Base-by-base conservation (phyloP, 1,139 yeast species). In the Candida sp. region DNA sequence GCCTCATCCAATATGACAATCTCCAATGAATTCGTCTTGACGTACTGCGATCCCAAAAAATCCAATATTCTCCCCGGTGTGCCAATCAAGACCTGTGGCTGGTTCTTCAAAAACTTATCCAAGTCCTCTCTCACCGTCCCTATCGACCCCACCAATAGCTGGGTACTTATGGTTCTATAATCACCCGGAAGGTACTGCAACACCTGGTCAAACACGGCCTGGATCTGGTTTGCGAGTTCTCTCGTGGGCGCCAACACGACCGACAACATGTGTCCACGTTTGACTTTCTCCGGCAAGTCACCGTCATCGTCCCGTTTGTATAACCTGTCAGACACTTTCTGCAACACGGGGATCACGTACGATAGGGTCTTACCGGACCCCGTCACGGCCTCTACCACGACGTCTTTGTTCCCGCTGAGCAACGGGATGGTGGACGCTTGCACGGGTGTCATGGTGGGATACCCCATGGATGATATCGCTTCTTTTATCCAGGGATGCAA, bases 321-420 rank as follows among this genome's bases (percentile, higher is more conserved):
- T 32, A 69, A 52, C 44, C 69, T 55, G 38, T 63, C 66, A 42
- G 80, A 69, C 33, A 87, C 69, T 66, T 83, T 84, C 60, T 92
- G 94, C 26, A 93, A 66, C 2, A 92, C 80, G 0, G 99, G 99
- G 3, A 94, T 79, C 7, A 85, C 84, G 69, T 89, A 94, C 3
- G 98, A 90, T 33, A 93, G 69, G 0, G 99, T 94, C 66, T 94
- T 94, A 7, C 99, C 99, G 0, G 98, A 92, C 0, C 99, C 99
- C 0, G 99, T 94, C 2, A 92, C 97, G 0, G 98, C 92, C 64
- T 93, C 97, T 2, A 92, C 98, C 7, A 96, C 96, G 7, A 94
- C 98, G 70, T 94, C 99, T 64, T 94, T 94, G 62, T 93, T 89
- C n/a, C 87, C 87, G 44, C 88, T 71, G 59, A 96, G 83, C 49